Conservation (phyloP, 768 basidiomycete species). For the Termitomyces sp. region DNA sequence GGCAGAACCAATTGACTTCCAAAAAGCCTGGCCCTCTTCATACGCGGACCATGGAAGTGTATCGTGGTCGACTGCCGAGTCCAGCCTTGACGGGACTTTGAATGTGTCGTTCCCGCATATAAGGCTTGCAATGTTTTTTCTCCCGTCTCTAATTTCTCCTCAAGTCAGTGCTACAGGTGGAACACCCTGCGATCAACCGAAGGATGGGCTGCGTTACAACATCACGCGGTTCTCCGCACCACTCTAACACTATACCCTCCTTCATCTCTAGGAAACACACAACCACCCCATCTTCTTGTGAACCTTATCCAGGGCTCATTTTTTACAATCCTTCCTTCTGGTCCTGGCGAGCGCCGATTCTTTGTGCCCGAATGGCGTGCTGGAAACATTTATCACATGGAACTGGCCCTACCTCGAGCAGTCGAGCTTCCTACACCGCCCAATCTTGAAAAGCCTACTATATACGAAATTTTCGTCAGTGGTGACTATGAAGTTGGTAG, state of each 20-base stretch:
- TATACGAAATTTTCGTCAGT: constrained; percentile 69
- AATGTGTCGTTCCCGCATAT: constrained; percentile 62
- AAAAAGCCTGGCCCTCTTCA: constrained; percentile 58
- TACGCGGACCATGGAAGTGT: constrained; percentile 60
- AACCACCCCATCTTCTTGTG: constrained; percentile 47
- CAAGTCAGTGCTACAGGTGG: constrained; percentile 49
- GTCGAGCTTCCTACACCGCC: constrained; percentile 48
- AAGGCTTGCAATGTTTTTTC: constrained; percentile 33
- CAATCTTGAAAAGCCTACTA: constrained; percentile 36
- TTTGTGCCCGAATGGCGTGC: constrained; percentile 59
- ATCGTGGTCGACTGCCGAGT: constrained; percentile 47
- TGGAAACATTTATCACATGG: constrained; percentile 84
- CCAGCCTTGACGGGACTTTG: constrained; percentile 43
- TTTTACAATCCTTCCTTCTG: constrained; percentile 60
- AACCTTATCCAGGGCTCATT: constrained; percentile 72
- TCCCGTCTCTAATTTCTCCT: not conserved
- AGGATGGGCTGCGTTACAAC: constrained; percentile 87
- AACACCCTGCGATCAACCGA: constrained; percentile 65
- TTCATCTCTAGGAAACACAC: not conserved
- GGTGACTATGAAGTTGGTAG: constrained; percentile 74
- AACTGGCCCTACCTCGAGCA: constrained; percentile 43
- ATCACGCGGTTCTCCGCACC: constrained; percentile 67
- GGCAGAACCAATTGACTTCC: constrained; percentile 45
- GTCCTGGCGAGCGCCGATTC: constrained; percentile 12
- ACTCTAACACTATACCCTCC: constrained; percentile 57